A percentile compares a stretch with the other conserved stretches of the same genome.
Evolutionary conservation across 768 basidiomycete genomes (phyloP).

Genomic region (Boletus pseudo-olivaceus): DNA sequence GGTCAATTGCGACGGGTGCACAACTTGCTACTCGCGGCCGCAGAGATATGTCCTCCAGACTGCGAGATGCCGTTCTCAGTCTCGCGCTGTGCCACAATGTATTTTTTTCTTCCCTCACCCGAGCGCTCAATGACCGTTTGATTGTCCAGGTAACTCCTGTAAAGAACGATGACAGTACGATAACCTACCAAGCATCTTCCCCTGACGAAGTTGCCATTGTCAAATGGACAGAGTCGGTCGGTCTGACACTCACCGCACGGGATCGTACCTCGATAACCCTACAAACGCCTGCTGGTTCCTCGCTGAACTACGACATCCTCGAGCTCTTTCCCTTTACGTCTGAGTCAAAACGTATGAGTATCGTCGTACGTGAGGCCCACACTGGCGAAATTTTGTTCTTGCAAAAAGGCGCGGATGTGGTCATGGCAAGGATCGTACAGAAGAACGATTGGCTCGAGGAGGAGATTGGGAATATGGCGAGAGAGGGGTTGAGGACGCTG

Average conservation of each 20-base stretch:
- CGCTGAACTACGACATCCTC: conserved; percentile 77
- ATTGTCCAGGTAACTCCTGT: conserved; percentile 90
- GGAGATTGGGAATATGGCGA: conserved; percentile 97
- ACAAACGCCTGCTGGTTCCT: conserved; percentile 61
- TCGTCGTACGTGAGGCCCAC: conserved; percentile 79
- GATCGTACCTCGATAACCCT: conserved; percentile 90
- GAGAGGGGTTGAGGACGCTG: conserved; percentile 91
- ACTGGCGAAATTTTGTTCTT: conserved; percentile 82
- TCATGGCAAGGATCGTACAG: conserved; percentile 93
- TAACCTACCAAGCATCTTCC: conserved; percentile 98
- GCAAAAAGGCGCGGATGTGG: conserved; percentile 98
- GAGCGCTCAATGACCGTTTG: not conserved
- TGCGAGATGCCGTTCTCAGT: conserved; percentile 89
- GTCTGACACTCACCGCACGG: conserved; percentile 81
- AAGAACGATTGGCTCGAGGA: conserved; percentile 99
- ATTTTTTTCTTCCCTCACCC: conserved; percentile 21
- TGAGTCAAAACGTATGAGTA: conserved; percentile 99
- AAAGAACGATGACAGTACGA: conserved; percentile 86
- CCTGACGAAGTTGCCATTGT: conserved; percentile 99
- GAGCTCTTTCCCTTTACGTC: conserved; percentile 98
- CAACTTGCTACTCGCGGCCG: conserved; percentile 84
- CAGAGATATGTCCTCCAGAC: conserved; percentile 91
- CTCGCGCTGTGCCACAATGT: conserved; percentile 97
- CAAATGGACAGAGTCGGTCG: conserved; percentile 93
- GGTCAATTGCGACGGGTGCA: conserved; percentile 68